A percentile compares a stretch with the other conserved stretches of the same genome.
Evolutionary conservation across 805 yeast genomes (phyloP).

Genomic region (Pichia pseudocactophila): DNA sequence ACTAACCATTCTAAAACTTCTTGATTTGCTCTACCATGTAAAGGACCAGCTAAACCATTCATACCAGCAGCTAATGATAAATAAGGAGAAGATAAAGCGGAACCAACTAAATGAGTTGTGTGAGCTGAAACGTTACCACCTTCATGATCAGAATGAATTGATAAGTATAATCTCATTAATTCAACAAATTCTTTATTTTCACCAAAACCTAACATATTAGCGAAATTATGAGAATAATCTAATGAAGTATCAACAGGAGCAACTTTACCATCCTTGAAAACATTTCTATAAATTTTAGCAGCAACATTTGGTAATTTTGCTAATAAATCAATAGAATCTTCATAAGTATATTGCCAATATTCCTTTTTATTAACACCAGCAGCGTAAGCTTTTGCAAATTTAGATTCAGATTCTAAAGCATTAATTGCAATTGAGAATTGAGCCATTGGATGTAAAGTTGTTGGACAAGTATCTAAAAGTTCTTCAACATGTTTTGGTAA

Average conservation of each 20-base stretch:
- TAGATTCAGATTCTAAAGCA: slow-evolving; percentile 75
- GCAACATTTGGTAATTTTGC: slow-evolving; percentile 80
- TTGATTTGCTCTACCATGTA: slow-evolving; percentile 84
- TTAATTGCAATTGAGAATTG: slow-evolving; percentile 78
- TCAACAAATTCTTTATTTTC: slow-evolving; percentile 62
- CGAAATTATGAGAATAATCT: slow-evolving; percentile 60
- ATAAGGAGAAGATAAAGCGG: slow-evolving; percentile 73
- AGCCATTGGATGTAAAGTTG: slow-evolving; percentile 80
- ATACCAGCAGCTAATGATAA: slow-evolving; percentile 73
- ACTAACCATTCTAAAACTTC: slow-evolving; percentile 78
- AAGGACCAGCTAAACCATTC: slow-evolving; percentile 81
- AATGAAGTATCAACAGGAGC: slow-evolving; percentile 38
- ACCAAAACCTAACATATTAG: slow-evolving; percentile 52
- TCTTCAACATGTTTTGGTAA: slow-evolving; percentile 72
- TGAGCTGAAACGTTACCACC: slow-evolving; percentile 88
- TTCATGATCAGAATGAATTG: slow-evolving; percentile 83
- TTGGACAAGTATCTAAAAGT: slow-evolving; percentile 65
- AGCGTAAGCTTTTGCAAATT: slow-evolving; percentile 79
- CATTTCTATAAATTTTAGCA: slow-evolving; percentile 75
- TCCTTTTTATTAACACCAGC: slow-evolving; percentile 74
- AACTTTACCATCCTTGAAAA: slow-evolving; percentile 72
- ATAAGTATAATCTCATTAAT: slow-evolving; percentile 70
- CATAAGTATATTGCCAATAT: slow-evolving; percentile 78
- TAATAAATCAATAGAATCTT: slow-evolving; percentile 69
- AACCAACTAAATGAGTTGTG: slow-evolving; percentile 79